These are phyloP conservation scores for Phylloporus rhodoxanthus DNA, from an alignment of 768 basidiomycete species.

Conservation along the genomic window DNA sequence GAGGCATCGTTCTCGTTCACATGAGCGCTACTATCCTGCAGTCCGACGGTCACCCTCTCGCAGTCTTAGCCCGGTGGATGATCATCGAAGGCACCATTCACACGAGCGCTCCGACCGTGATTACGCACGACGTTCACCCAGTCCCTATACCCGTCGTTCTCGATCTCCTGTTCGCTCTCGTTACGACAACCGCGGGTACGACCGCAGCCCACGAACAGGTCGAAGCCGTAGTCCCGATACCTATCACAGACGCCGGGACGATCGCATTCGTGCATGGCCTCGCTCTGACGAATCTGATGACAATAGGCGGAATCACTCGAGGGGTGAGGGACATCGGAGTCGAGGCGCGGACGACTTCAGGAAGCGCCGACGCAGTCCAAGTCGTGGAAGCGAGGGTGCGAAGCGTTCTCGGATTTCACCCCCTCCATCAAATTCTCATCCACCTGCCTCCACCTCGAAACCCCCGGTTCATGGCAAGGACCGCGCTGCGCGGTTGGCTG, in stretches of 20 bases:
- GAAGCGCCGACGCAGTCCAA: slow-evolving; percentile 36
- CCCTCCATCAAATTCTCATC: slow-evolving; percentile 20
- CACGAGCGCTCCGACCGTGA: slow-evolving; percentile 23
- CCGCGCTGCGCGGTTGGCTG: slow-evolving; percentile 81
- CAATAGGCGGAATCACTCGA: slow-evolving; percentile 26
- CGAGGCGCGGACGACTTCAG: slow-evolving; percentile 31
- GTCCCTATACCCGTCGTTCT: slow-evolving; percentile 42
- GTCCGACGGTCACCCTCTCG: slow-evolving; percentile 25
- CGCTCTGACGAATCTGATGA: slow-evolving; percentile 52
- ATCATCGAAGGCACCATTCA: slow-evolving; percentile 25
- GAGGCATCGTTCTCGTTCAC: slow-evolving; percentile 27
- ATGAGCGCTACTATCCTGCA: slow-evolving; percentile 20
- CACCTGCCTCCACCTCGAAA: slow-evolving; percentile 10
- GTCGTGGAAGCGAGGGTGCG: slow-evolving; percentile 22
- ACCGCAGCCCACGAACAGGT: slow-evolving; percentile 23
- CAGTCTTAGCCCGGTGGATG: slow-evolving; percentile 26
- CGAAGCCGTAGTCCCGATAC: slow-evolving; percentile 28
- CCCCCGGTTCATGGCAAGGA: slow-evolving; percentile 37
- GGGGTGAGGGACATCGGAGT: slow-evolving; percentile 20
- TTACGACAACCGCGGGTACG: slow-evolving; percentile 18
- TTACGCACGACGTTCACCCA: slow-evolving; percentile 38
- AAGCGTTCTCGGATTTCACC: slow-evolving; percentile 53
- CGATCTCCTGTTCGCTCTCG: slow-evolving; percentile 38
- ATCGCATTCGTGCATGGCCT: slow-evolving; percentile 38
- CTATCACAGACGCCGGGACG: slow-evolving; percentile 10